Percentiles rank a stretch among this genome's conserved stretches.
Evolutionary conservation across 2,329 filamentous ascomycete genomes (phyloP).

Genomic region (Pestalotiopsis sp.): DNA sequence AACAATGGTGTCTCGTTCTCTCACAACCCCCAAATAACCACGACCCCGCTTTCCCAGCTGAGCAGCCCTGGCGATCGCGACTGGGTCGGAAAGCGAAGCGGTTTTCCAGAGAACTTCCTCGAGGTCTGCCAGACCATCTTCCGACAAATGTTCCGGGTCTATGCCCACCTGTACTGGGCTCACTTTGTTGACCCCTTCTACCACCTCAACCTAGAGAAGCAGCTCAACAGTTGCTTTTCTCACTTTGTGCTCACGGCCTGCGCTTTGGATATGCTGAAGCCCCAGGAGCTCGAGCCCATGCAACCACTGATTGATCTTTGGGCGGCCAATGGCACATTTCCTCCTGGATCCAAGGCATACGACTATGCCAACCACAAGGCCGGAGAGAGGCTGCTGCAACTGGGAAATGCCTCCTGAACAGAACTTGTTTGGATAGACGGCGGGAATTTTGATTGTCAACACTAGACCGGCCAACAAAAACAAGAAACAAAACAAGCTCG

Average conservation of each 20-base stretch:
- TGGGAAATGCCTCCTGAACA: constrained; percentile 30
- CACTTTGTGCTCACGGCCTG: constrained; percentile 83
- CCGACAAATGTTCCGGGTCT: constrained; percentile 98
- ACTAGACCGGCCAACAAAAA: background rate
- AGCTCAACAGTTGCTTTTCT: constrained; percentile 85
- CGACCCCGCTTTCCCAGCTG: constrained; percentile 64
- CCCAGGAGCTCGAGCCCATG: constrained; percentile 94
- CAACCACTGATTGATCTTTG: constrained; percentile 91
- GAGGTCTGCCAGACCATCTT: constrained; percentile 92
- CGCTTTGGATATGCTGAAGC: constrained; percentile 80
- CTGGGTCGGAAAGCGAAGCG: constrained; percentile 90
- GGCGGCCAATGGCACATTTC: constrained; percentile 86
- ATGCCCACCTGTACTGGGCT: constrained; percentile 96
- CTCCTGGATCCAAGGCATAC: constrained; percentile 71
- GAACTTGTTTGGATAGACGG: background rate
- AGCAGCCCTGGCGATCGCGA: constrained; percentile 63
- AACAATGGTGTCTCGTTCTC: constrained; percentile 70
- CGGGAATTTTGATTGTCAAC: background rate
- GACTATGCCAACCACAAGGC: constrained; percentile 65
- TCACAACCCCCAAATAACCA: constrained; percentile 61
- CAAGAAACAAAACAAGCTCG: background rate
- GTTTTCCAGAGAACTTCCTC: constrained; percentile 89
- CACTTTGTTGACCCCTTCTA: constrained; percentile 88
- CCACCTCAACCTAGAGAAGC: constrained; percentile 78
- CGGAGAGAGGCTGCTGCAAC: constrained; percentile 60